phyloP scores from a whole-genome alignment of 2,329 filamentous ascomycete genomes.

The Fusarium aywerte region DNA sequence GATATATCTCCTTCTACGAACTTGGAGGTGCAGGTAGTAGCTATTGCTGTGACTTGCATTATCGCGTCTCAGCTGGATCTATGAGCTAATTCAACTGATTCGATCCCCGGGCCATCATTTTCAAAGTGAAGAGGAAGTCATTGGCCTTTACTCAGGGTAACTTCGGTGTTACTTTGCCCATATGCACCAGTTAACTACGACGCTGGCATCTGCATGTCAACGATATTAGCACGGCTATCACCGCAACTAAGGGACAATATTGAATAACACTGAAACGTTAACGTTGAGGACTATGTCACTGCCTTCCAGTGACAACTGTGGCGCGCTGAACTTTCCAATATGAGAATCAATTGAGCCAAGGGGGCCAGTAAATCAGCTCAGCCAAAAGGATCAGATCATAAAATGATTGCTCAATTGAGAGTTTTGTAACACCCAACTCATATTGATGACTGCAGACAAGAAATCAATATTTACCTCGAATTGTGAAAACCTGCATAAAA shows the following conservation, averaged over 20 bases:
- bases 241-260: not conserved
- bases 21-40: no score
- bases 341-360: not conserved
- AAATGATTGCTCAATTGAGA: not conserved
- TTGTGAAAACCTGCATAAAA: not conserved
- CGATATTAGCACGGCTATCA: not conserved
- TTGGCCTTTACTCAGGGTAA: rapidly evolving
- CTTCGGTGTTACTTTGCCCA: rapidly evolving
- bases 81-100: no score
- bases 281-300: not conserved
- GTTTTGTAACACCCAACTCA: not conserved
- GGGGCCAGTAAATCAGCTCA: not conserved
- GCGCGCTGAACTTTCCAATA: not conserved
- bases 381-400: not conserved
- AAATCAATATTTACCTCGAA: not conserved
- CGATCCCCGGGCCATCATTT: no score
- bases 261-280: not conserved
- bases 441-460: not conserved
- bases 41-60: no score
- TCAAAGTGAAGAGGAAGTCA: no score
- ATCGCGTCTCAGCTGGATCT: no score
- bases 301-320: not conserved
- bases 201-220: not conserved
- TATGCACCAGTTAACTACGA: rapidly evolving
- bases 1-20: no score